Base-by-base conservation (phyloP, 306 rosid genomes). In the Medicago truncatula region DNA sequence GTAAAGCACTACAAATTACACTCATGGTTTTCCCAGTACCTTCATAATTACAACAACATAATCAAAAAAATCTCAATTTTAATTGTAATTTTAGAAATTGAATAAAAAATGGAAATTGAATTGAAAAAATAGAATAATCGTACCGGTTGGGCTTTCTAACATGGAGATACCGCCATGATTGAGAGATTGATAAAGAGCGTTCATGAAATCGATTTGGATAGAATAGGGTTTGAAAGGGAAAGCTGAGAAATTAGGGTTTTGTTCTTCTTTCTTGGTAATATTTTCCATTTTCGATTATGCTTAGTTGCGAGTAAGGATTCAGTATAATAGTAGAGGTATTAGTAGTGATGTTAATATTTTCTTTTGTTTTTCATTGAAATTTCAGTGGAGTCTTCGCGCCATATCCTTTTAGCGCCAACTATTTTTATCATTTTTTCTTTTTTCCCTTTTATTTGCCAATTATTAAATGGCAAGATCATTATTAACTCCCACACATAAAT, bases 21-120 rank as follows among this genome's bases (percentile, higher is more conserved):
- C 97, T 94, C 72, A 91, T 76, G 25, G 97, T 94, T 83, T 94
- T 94, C 58, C 98, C 98, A 59, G 98, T 94, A 73, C 98, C 98
- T 93, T 58, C 41, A 53, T 36, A 20, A 12, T 67, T 67, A 67
- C 78, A 79, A 70, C 63, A 23, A 21, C 16, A 38, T 0, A 62
- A 36, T 62, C 40, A 59, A 59, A 59, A 59, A 59, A 59, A 28
- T 13, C 39, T 25, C 1, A 8, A 3, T 8, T 8, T 17, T 3
- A 7, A 53, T 17, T 17, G n/a, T n/a, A n/a, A n/a, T n/a, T n/a
- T n/a, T n/a, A 17, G 10, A 65, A 65, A 18, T 36, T 9, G 5
- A 17, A 8, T 2, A 34, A 1, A 13, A 13, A 34, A 12, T 2
- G 4, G 68, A 34, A 62, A 16, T 62, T 34, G 25, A 64, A 64